phyloP scores from a whole-genome alignment of 2,329 filamentous ascomycete genomes.

The Ascochyta koolunga region DNA sequence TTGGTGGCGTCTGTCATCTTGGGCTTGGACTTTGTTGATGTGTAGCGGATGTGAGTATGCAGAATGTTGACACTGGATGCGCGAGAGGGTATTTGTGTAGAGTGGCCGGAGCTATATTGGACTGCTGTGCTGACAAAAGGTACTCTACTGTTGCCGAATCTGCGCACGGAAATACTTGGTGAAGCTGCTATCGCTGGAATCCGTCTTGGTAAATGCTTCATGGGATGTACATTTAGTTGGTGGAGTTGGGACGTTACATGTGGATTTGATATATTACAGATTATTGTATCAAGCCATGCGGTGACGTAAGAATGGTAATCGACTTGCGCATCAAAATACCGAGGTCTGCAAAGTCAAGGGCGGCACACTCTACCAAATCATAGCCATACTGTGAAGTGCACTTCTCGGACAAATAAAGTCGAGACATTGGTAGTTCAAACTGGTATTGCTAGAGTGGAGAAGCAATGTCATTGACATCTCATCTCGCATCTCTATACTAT shows the following conservation, averaged over 20 bases:
- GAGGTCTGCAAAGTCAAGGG: no score
- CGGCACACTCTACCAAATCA: no score
- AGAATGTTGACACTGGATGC: background rate
- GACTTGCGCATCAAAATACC: constrained; percentile 1
- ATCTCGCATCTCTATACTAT: constrained; percentile 38
- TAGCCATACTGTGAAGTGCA: background rate
- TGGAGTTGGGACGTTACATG: background rate
- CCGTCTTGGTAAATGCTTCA: background rate
- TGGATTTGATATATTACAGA: background rate
- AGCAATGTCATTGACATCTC: constrained; percentile 40
- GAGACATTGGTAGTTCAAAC: constrained; percentile 15
- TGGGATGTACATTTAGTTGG: background rate
- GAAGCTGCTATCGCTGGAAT: background rate
- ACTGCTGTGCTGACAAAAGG: background rate
- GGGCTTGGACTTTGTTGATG: constrained; percentile 19
- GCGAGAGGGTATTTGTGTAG: background rate
- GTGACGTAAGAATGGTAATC: constrained; percentile 2
- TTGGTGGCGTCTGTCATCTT: constrained; percentile 52
- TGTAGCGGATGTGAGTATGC: background rate
- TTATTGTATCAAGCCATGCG: constrained; percentile 1
- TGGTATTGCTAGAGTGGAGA: constrained; percentile 36
- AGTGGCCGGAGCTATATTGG: background rate
- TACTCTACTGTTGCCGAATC: constrained; percentile 8
- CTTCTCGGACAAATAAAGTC: no score
- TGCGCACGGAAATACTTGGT: constrained; percentile 10